Evolutionary conservation across 1,284 basidiomycete genomes (phyloP), one percentile per base, ranked within the genome.

Genomic region (Cryptococcus sp.): DNA sequence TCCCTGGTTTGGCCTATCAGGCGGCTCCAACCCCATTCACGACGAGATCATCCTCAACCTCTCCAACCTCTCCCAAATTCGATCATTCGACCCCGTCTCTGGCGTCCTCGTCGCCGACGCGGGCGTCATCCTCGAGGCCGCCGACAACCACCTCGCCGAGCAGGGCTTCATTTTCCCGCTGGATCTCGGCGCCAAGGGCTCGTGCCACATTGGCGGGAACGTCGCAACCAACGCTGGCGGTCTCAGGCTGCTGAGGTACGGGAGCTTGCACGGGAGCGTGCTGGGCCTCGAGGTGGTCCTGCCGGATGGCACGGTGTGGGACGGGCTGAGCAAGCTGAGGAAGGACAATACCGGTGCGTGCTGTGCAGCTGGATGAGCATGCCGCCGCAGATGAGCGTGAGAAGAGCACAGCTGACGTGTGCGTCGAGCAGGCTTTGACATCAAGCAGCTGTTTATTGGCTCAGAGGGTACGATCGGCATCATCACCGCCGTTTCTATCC

Each of bases 201-300:
- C 91, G 82, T 99, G 96, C 79, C 95, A 98, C 69, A 96, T 99
- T 65, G 96, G 96, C 53, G 96, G 96, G 38, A 98, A 98, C 73
- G 84, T 98, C 35, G 87, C 96, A 0, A 98, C 96, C 12, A 99
- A 99, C 72, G 96, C 96, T 35, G 96, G 96, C 43, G 96, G 96
- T 23, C 82, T 99, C 7, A 86, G 96, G 2, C 82, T 98, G 46
- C 79, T 99, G 46, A 85, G 96, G 35, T 99, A 98, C 72, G 96
- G 96, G 42, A 94, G 91, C 46, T 80, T 99, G 7, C 96, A 97
- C 71, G 96, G 95, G 20, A 88, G 87, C 13, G 95, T 98, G 0
- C 83, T 99, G 1, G 96, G 96, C n/a, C 81, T 99, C 16, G 96
- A 99, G 73, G 93, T 95, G 20, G 96, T 98, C 7, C 81, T 98